These are phyloP conservation scores for Pythium aristosporum DNA, from an alignment of 352 stramenopile species.

Conservation along the genomic window DNA sequence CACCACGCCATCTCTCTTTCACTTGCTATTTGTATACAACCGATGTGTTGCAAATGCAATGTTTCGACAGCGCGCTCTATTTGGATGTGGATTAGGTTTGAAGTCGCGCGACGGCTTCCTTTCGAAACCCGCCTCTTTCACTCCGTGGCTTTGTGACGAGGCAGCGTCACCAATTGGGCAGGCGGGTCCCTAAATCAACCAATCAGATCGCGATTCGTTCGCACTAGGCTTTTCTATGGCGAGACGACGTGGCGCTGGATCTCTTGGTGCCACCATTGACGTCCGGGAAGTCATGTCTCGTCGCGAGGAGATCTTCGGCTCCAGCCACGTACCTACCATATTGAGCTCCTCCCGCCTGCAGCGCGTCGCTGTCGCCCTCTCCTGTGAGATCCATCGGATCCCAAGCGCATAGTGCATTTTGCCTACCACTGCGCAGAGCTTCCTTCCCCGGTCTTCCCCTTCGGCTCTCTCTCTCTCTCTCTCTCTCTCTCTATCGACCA, in stretches of 20 bases:
- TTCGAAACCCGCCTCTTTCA: slow-evolving; percentile 10
- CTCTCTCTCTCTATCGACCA: slow-evolving; percentile 26
- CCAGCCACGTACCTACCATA: slow-evolving; percentile 3
- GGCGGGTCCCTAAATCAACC: slow-evolving; percentile 8
- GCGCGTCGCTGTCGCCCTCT: not conserved
- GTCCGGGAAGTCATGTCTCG: slow-evolving; percentile 21
- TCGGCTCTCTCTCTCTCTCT: not conserved
- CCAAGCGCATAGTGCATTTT: slow-evolving; percentile 25
- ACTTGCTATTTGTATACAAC: slow-evolving; percentile 1
- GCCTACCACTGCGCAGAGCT: slow-evolving; percentile 25
- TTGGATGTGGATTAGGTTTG: slow-evolving; percentile 24
- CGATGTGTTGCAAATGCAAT: slow-evolving; percentile 8
- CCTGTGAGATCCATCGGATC: not conserved
- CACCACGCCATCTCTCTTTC: not conserved
- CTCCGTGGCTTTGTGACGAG: slow-evolving; percentile 25
- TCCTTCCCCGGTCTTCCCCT: not conserved
- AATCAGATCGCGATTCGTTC: slow-evolving; percentile 6
- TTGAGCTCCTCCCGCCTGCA: not conserved
- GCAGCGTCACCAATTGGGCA: slow-evolving; percentile 22
- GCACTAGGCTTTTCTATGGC: slow-evolving; percentile 15
- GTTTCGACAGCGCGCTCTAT: slow-evolving; percentile 21
- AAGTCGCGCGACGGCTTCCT: slow-evolving; percentile 11
- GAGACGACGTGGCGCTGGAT: slow-evolving; percentile 16
- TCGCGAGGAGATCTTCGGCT: slow-evolving; percentile 15
- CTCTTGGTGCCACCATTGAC: slow-evolving; percentile 10